phyloP scores from a whole-genome alignment of 2,329 filamentous ascomycete species.

The Cercospora janseana region DNA sequence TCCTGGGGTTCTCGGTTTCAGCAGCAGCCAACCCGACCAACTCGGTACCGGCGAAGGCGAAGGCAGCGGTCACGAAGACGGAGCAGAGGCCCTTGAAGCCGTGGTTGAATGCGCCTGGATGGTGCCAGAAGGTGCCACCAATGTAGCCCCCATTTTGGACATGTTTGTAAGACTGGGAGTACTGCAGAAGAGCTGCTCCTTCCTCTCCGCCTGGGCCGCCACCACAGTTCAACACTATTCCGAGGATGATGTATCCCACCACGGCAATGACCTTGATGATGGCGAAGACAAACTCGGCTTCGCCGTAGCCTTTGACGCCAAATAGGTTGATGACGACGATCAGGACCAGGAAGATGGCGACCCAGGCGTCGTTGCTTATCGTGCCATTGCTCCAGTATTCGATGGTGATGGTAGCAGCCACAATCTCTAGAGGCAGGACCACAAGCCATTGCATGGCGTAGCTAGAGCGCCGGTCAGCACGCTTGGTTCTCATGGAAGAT shows the following conservation, averaged over 20 bases:
- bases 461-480: constrained; percentile 23
- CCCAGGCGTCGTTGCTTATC: constrained; percentile 36
- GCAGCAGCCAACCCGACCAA: constrained; percentile 58
- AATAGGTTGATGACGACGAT: constrained; percentile 37
- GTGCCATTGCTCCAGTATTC: constrained; percentile 34
- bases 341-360: constrained; percentile 37
- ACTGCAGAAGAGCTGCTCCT: constrained; percentile 10
- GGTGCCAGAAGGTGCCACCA: constrained; percentile 53
- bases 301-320: constrained; percentile 38
- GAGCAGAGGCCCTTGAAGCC: constrained; percentile 65
- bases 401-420: constrained; percentile 36
- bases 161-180: constrained; percentile 9
- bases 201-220: constrained; percentile 49
- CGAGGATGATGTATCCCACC: constrained; percentile 64
- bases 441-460: constrained; percentile 39
- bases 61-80: constrained; percentile 63
- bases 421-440: constrained; percentile 37
- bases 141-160: constrained; percentile 55
- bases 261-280: constrained; percentile 46
- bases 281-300: constrained; percentile 39
- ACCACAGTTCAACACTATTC: constrained; percentile 59
- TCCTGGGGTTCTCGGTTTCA: constrained; percentile 53
- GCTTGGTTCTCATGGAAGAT: not conserved
- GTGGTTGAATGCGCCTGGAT: constrained; percentile 46
- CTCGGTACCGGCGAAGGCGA: constrained; percentile 64